Conservation (phyloP, 805 yeast genomes). For the Starmerella davenportii region DNA sequence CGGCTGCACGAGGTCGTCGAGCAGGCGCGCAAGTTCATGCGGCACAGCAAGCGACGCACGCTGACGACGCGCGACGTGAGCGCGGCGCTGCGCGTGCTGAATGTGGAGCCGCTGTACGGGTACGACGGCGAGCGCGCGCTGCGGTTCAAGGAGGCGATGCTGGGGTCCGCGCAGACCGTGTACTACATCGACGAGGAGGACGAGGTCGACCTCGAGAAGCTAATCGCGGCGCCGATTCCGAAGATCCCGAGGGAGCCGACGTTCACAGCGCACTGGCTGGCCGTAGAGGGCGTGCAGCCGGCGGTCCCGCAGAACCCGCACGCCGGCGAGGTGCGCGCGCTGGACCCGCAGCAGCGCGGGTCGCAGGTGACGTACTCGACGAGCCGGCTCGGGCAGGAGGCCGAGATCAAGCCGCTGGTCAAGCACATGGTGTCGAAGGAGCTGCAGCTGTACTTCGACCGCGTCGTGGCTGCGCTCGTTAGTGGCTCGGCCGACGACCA, state of each 20-base stretch:
- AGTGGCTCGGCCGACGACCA: slow-evolving; percentile 26
- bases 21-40: slow-evolving; percentile 88
- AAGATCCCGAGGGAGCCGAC: slow-evolving; percentile 84
- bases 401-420: slow-evolving; percentile 71
- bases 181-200: slow-evolving; percentile 80
- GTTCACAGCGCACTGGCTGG: slow-evolving; percentile 85
- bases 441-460: slow-evolving; percentile 80
- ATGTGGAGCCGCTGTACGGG: slow-evolving; percentile 59
- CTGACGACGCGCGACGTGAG: slow-evolving; percentile 67
- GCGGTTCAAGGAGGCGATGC: slow-evolving; percentile 69
- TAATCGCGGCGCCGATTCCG: slow-evolving; percentile 86
- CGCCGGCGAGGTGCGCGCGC: slow-evolving; percentile 47
- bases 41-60: slow-evolving; percentile 74
- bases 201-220: slow-evolving; percentile 82
- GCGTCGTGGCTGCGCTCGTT: slow-evolving; percentile 56
- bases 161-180: slow-evolving; percentile 81
- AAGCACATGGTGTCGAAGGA: slow-evolving; percentile 91
- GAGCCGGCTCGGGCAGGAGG: slow-evolving; percentile 30
- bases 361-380: slow-evolving; percentile 52
- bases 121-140: slow-evolving; percentile 38
- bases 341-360: slow-evolving; percentile 69
- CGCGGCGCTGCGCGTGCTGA: slow-evolving; percentile 64
- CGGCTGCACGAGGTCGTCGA: slow-evolving; percentile 88
- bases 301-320: slow-evolving; percentile 92
- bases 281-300: slow-evolving; percentile 97